These are phyloP conservation scores for Artemisia annua DNA, from an alignment of 129 eudicot species.

Conservation along the genomic window DNA sequence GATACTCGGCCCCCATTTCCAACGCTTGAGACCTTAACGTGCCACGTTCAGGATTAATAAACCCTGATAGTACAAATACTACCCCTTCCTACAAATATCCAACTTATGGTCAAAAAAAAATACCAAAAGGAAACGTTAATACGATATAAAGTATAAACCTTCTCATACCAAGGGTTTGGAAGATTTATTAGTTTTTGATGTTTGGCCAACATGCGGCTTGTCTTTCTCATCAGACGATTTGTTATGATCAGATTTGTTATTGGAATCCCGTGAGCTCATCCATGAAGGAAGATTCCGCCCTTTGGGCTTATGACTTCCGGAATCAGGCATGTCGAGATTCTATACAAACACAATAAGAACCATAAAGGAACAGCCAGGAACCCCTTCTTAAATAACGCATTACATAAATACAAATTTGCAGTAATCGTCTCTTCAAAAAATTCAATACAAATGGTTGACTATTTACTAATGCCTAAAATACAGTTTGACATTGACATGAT, in stretches of 20 bases:
- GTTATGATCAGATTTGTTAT: constrained; percentile 19
- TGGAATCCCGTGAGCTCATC: constrained; percentile 65
- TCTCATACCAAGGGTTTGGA: constrained; percentile 63
- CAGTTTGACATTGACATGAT: not conserved
- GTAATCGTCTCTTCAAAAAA: not conserved
- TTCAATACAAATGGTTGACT: not conserved
- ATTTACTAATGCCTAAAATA: not conserved
- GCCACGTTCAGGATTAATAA: constrained; percentile 91
- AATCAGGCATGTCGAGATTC: constrained; percentile 48
- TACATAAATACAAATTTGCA: not conserved
- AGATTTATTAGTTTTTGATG: constrained; percentile 31
- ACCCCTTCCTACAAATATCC: constrained; percentile 68
- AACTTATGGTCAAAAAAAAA: not conserved
- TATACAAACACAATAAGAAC: not conserved
- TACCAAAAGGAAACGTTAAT: not conserved
- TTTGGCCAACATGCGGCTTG: constrained; percentile 23
- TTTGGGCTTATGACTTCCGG: constrained; percentile 35
- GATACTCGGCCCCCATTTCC: constrained; percentile 94
- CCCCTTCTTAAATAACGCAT: not conserved
- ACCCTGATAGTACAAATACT: constrained; percentile 87
- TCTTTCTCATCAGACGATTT: constrained; percentile 29
- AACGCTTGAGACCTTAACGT: constrained; percentile 72
- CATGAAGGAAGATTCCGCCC: constrained; percentile 73
- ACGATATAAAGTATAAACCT: not conserved
- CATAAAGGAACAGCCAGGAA: constrained; percentile 12